These are phyloP conservation scores for Botrytis fragariae DNA, from an alignment of 2,329 filamentous ascomycete genomes.

Conservation along the genomic window DNA sequence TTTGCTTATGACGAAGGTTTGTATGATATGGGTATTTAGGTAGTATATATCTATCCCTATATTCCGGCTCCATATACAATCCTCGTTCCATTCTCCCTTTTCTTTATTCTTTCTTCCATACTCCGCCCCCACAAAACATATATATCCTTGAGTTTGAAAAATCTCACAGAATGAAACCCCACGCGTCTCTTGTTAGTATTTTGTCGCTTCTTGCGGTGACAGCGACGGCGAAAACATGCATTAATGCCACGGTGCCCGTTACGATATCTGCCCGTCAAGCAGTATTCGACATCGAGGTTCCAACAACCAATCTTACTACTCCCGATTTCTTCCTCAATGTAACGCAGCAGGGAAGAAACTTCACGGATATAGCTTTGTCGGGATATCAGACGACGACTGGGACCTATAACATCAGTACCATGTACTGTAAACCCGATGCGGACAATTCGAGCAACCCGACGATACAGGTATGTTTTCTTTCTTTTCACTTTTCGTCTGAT, in stretches of 20 bases:
- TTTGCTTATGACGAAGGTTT: neutral
- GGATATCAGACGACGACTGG: slow-evolving; percentile 52
- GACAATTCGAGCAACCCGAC: neutral
- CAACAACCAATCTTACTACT: slow-evolving; percentile 26
- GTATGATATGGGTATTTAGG: neutral
- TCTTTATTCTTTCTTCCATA: neutral
- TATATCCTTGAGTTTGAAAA: neutral
- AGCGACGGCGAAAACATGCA: neutral
- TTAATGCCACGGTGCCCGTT: neutral
- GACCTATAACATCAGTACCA: slow-evolving; percentile 54
- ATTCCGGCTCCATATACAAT: neutral
- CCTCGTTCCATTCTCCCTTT: neutral
- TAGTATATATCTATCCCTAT: neutral
- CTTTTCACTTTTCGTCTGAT: neutral
- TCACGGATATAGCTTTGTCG: slow-evolving; percentile 44
- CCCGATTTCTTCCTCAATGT: slow-evolving; percentile 53
- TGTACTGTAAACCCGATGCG: neutral
- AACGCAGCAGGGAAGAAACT: slow-evolving; percentile 51
- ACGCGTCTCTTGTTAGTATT: neutral
- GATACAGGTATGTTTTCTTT: neutral
- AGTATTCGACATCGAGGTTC: neutral
- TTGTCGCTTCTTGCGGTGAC: neutral
- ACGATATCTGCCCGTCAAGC: neutral
- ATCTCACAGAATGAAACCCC: neutral
- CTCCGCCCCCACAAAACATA: neutral